Conservation (phyloP, 2,329 filamentous ascomycete genomes). For the Stagonosporopsis chrysanthemi region DNA sequence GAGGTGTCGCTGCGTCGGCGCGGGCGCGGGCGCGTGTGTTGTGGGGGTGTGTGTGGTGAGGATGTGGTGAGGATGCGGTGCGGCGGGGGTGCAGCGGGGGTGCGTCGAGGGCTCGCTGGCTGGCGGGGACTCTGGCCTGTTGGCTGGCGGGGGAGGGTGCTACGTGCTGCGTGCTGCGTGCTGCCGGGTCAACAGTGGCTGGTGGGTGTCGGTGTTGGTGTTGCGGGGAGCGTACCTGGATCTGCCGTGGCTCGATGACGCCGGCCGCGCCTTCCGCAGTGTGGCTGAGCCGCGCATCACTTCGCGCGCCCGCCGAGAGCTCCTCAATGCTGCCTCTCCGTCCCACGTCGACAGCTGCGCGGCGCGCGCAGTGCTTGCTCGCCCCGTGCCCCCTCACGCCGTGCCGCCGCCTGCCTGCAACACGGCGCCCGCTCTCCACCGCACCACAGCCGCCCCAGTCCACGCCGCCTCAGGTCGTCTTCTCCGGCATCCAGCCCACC, state of each 20-base stretch:
- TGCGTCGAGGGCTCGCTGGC: too few relatives aligned
- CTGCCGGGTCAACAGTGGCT: background rate
- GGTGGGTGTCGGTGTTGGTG: background rate
- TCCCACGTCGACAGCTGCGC: constrained; percentile 11
- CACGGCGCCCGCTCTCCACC: background rate
- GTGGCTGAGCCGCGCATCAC: background rate
- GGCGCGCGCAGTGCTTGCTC: constrained; percentile 1
- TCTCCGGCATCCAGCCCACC: constrained; percentile 97
- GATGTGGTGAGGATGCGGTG: too few relatives aligned
- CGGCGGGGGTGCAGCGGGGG: too few relatives aligned
- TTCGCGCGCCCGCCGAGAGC: background rate
- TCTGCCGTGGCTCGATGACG: background rate
- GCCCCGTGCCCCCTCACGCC: background rate
- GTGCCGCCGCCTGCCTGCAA: background rate
- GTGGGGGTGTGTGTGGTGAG: background rate
- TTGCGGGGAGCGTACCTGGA: background rate
- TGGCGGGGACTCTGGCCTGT: background rate
- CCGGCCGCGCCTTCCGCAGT: background rate
- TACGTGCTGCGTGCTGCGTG: background rate
- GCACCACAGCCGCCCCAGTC: background rate
- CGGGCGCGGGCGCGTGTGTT: background rate
- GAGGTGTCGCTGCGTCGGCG: background rate
- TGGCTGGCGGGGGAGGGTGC: background rate
- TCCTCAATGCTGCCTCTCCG: constrained; percentile 9
- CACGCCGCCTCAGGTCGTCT: constrained; percentile 59